Evolutionary conservation across 768 basidiomycete genomes (phyloP).

Genomic region (Leccinum rimulosum): DNA sequence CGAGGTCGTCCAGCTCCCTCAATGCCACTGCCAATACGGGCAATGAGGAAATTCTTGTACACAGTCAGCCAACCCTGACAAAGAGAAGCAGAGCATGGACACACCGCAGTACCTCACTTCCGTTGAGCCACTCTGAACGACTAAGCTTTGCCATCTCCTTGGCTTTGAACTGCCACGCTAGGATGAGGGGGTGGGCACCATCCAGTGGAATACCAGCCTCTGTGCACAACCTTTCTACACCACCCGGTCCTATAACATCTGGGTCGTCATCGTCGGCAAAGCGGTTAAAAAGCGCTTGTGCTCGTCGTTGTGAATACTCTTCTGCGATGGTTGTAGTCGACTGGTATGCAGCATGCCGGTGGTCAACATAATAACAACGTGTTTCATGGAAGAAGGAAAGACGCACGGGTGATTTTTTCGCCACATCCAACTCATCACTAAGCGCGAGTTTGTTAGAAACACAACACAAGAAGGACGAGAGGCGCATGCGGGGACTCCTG

Average conservation of each 20-base stretch:
- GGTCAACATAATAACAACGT: not conserved
- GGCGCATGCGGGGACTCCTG: conserved; percentile 47
- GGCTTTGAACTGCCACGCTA: conserved; percentile 73
- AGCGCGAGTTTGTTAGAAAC: conserved; percentile 51
- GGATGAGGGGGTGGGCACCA: conserved; percentile 64
- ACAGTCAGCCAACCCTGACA: conserved; percentile 1
- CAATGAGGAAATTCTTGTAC: conserved; percentile 49
- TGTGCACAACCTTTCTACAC: conserved; percentile 66
- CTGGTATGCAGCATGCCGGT: not conserved
- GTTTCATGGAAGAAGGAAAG: conserved; percentile 10
- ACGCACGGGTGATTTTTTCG: conserved; percentile 32
- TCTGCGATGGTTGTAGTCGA: conserved; percentile 9
- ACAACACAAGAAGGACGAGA: conserved; percentile 63
- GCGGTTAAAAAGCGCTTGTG: conserved; percentile 53
- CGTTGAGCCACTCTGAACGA: conserved; percentile 68
- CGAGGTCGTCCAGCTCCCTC: conserved; percentile 61
- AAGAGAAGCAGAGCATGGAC: conserved; percentile 14
- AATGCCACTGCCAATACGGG: conserved; percentile 48
- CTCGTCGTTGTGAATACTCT: conserved; percentile 50
- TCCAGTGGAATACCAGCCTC: conserved; percentile 74
- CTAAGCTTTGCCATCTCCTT: conserved; percentile 73
- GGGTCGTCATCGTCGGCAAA: conserved; percentile 57
- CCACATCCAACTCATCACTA: conserved; percentile 46
- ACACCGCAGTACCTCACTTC: conserved; percentile 55
- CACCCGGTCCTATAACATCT: conserved; percentile 64